Base-by-base conservation (phyloP, 2,329 filamentous ascomycete species). In the Phialophora verrucosa region DNA sequence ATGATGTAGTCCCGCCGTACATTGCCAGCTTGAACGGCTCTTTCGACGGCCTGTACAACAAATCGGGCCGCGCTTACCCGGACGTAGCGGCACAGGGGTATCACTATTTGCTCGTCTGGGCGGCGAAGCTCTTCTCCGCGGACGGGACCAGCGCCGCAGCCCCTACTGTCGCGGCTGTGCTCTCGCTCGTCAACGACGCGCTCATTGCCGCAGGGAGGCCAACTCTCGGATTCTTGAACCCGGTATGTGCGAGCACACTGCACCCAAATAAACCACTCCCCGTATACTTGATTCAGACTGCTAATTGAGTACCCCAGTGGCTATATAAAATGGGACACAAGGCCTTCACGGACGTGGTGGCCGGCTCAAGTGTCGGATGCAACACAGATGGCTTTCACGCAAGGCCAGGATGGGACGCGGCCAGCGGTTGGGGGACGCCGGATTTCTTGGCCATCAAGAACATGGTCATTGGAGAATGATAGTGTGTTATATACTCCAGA, bases 131-230 rank as follows among this genome's bases (percentile, higher is more conserved):
- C 5, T 25, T 53, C 5, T 12, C 7, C 14, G 12, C 50, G 27
- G 20, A 53, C 14, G 50, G 50, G 6, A 53, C 50, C 20, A 53
- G 50, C 25, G 27, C 27, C 3, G n/a, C 50, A 6, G 7, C 23
- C 6, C 50, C 50, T 5, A 23, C 25, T 12, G 50, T 53, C n/a
- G 50, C 50, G 14, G 50, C n/a, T 23, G 5, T 53, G 25, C 14
- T 53, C 25, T 14, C 50, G 14, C 27, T 53, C 20, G 50, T 53
- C 50, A 53, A 53, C 50, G 50, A 53, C 50, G 50, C 50, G 20
- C 23, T 53, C 1, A 25, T 53, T 6, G 50, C 50, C 5, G 27
- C 20, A 1, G 50, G 50, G 12, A 23, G 14, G n/a, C 50, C 50
- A 0, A 14, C 27, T n/a, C 25, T 53, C 12, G 50, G 50, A 29